These are phyloP conservation scores for Barnettozyma pratensis DNA, from an alignment of 805 yeast genomes.

Conservation along the genomic window DNA sequence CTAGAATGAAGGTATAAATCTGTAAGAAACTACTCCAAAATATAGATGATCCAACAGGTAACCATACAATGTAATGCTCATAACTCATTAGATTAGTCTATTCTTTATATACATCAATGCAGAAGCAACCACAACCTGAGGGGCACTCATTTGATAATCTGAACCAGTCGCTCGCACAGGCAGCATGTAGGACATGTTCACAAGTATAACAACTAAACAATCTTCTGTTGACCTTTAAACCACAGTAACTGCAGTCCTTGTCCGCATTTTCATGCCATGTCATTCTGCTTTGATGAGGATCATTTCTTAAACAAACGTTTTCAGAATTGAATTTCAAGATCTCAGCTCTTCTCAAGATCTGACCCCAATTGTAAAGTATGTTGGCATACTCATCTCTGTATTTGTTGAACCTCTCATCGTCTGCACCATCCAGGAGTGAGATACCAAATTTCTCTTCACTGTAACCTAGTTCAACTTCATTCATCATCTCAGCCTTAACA, in stretches of 20 bases:
- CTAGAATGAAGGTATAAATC: no score
- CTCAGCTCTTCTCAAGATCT: conserved; percentile 74
- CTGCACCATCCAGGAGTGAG: conserved; percentile 31
- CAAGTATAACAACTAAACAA: conserved; percentile 68
- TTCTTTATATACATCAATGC: conserved; percentile 33
- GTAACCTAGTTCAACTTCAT: conserved; percentile 29
- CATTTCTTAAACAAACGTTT: conserved; percentile 8
- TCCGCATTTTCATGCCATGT: conserved; percentile 25
- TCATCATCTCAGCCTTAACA: conserved; percentile 43
- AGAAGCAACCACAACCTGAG: conserved; percentile 80
- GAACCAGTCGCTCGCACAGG: conserved; percentile 86
- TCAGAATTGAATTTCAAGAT: conserved; percentile 64
- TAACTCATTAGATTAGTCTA: conserved; percentile 1
- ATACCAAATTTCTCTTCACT: conserved; percentile 32
- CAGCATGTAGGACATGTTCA: conserved; percentile 72
- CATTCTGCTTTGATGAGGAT: conserved; percentile 27
- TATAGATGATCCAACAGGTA: no score
- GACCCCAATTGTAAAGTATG: conserved; percentile 76
- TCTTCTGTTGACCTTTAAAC: conserved; percentile 50
- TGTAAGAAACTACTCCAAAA: no score
- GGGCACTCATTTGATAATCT: conserved; percentile 54
- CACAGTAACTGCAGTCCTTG: conserved; percentile 61
- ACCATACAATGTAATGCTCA: no score
- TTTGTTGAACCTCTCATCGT: conserved; percentile 22
- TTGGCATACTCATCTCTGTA: conserved; percentile 73